phyloP scores from a whole-genome alignment of 1,284 basidiomycete genomes.

The Microbotryomycetes sp. region DNA sequence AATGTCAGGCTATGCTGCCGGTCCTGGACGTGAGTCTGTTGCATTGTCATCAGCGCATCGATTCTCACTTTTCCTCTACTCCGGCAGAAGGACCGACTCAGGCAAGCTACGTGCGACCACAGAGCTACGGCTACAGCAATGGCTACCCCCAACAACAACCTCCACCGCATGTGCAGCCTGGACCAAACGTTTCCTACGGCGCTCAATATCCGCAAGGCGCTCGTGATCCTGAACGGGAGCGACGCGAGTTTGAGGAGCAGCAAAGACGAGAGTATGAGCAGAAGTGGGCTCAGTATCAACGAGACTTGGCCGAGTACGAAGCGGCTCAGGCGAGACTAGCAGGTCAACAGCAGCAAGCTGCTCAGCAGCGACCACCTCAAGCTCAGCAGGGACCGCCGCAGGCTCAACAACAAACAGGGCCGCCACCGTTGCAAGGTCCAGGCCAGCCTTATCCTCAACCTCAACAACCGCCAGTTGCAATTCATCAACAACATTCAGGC shows the following conservation, averaged over 20 bases:
- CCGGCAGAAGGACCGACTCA: not conserved
- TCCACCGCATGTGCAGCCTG: slow-evolving; percentile 7
- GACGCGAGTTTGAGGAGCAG: not conserved
- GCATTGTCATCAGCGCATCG: too few species aligned
- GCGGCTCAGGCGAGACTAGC: not conserved
- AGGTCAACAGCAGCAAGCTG: slow-evolving; percentile 12
- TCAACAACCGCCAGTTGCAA: not conserved
- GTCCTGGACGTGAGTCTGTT: slow-evolving; percentile 1
- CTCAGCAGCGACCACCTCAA: not conserved
- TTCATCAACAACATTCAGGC: too few species aligned
- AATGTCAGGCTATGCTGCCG: slow-evolving; percentile 25
- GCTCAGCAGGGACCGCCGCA: not conserved
- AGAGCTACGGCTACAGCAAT: not conserved
- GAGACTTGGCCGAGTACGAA: not conserved
- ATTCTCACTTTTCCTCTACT: too few species aligned
- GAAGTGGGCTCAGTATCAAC: not conserved
- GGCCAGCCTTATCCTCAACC: not conserved
- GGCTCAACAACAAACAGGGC: not conserved
- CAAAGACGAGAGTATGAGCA: slow-evolving; percentile 2
- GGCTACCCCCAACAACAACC: slow-evolving; percentile 2
- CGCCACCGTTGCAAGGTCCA: not conserved
- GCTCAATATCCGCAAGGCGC: not conserved
- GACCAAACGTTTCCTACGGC: not conserved
- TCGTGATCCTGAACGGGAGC: not conserved
- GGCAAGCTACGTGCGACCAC: not conserved